Conservation (phyloP, 768 basidiomycete genomes). For the Suillus variegatus region DNA sequence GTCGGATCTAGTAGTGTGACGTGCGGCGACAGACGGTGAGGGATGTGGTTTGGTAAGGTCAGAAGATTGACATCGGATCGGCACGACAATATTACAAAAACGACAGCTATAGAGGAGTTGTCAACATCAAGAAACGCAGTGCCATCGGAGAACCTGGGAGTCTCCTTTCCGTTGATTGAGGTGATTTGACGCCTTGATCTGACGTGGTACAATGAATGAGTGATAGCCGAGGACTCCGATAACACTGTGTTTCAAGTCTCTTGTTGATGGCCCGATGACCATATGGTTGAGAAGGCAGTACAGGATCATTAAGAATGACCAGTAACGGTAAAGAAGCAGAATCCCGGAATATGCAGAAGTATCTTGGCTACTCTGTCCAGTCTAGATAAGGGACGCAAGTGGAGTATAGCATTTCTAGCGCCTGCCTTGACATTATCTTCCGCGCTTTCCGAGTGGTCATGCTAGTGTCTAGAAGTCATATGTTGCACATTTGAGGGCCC, state of each 20-base stretch:
- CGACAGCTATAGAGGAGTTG: slow-evolving; percentile 28
- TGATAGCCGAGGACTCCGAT: not conserved
- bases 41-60: slow-evolving; percentile 66
- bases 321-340: not conserved
- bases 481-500: slow-evolving; percentile 60
- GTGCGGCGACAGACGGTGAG: slow-evolving; percentile 69
- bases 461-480: slow-evolving; percentile 50
- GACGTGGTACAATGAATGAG: too few relatives aligned
- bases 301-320: not conserved
- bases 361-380: too few relatives aligned
- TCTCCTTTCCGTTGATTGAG: too few relatives aligned
- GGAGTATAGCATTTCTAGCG: too few relatives aligned
- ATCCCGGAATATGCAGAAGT: not conserved
- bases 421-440: not conserved
- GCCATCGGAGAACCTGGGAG: too few relatives aligned
- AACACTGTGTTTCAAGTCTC: not conserved
- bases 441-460: slow-evolving; percentile 49
- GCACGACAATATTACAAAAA: slow-evolving; percentile 66
- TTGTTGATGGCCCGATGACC: slow-evolving; percentile 56
- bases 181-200: too few relatives aligned
- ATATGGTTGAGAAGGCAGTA: slow-evolving; percentile 41
- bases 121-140: not conserved
- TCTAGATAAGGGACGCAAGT: too few relatives aligned
- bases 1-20: slow-evolving; percentile 48
- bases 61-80: slow-evolving; percentile 65